Conservation (phyloP, 1,284 basidiomycete species). For the Cutaneotrichosporon mucoides region DNA sequence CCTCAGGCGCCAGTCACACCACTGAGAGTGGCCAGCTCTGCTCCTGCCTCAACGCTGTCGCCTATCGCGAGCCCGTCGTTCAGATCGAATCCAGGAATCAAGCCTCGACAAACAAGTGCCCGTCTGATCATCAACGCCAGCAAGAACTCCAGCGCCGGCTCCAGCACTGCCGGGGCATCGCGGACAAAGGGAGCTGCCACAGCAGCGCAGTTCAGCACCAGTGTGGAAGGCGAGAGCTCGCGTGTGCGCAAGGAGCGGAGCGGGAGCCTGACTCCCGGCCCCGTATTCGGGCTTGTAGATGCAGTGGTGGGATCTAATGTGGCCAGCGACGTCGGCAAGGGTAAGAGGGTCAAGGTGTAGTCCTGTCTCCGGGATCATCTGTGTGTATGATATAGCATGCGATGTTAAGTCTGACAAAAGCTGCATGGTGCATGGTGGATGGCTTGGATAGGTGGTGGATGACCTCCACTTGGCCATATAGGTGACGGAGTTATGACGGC, state of each 20-base stretch:
- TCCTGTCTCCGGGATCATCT: not conserved
- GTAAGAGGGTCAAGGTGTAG: conserved; percentile 35
- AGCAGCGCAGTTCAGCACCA: conserved; percentile 1
- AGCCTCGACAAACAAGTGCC: conserved; percentile 38
- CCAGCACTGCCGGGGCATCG: not conserved
- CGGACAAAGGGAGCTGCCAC: not conserved
- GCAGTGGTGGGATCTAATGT: conserved; percentile 6
- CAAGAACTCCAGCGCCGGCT: not conserved
- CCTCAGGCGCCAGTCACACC: conserved; percentile 10
- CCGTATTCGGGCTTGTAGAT: conserved; percentile 17
- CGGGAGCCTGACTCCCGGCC: conserved; percentile 34
- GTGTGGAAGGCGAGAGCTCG: conserved; percentile 7
- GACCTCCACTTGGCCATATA: no score
- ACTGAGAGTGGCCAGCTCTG: conserved; percentile 23
- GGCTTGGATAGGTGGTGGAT: no score
- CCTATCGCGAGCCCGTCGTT: conserved; percentile 20
- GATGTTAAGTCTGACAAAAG: not conserved
- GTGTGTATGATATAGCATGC: not conserved
- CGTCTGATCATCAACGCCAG: conserved; percentile 34
- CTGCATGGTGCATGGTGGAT: no score
- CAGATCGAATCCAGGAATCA: conserved; percentile 34
- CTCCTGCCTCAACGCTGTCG: conserved; percentile 22
- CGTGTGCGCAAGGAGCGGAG: conserved; percentile 31
- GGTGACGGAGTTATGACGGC: no score
- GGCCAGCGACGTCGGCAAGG: conserved; percentile 21